phyloP scores from a whole-genome alignment of 73 alveolate species.

The Paramecium bursaria region DNA sequence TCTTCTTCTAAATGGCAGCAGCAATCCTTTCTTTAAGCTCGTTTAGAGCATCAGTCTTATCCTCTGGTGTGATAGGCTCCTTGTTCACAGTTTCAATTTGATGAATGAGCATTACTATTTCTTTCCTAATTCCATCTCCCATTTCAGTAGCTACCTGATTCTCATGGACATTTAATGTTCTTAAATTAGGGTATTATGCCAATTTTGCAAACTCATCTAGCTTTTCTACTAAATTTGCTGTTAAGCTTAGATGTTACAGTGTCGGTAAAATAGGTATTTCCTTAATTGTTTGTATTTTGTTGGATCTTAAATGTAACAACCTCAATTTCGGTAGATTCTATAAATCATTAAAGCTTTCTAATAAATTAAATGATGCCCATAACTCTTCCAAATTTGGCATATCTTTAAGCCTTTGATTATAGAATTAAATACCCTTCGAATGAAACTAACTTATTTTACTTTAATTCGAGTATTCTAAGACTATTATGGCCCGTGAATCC shows the following conservation, averaged over 20 bases:
- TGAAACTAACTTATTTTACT: slow-evolving; percentile 55
- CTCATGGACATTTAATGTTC: slow-evolving; percentile 57
- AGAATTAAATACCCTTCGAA: slow-evolving; percentile 59
- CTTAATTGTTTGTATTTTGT: slow-evolving; percentile 16
- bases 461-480: slow-evolving; percentile 31
- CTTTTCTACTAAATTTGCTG: slow-evolving; percentile 57
- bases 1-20: slow-evolving; percentile 50
- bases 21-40: slow-evolving; percentile 66
- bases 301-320: slow-evolving; percentile 62
- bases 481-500: slow-evolving; percentile 63
- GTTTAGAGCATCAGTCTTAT: slow-evolving; percentile 62
- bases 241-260: slow-evolving; percentile 59
- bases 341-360: slow-evolving; percentile 31
- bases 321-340: slow-evolving; percentile 55
- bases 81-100: slow-evolving; percentile 59
- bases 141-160: slow-evolving; percentile 54
- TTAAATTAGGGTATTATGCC: slow-evolving; percentile 14
- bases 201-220: slow-evolving; percentile 45
- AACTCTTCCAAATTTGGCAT: slow-evolving; percentile 50
- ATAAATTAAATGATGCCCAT: slow-evolving; percentile 60
- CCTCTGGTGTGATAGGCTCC: slow-evolving; percentile 63
- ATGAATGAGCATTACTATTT: slow-evolving; percentile 47
- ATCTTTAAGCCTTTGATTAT: slow-evolving; percentile 10
- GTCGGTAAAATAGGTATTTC: slow-evolving; percentile 59
- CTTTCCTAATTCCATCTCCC: slow-evolving; percentile 64